Conservation (phyloP, 1,284 basidiomycete genomes). For the Tilletia walkeri region DNA sequence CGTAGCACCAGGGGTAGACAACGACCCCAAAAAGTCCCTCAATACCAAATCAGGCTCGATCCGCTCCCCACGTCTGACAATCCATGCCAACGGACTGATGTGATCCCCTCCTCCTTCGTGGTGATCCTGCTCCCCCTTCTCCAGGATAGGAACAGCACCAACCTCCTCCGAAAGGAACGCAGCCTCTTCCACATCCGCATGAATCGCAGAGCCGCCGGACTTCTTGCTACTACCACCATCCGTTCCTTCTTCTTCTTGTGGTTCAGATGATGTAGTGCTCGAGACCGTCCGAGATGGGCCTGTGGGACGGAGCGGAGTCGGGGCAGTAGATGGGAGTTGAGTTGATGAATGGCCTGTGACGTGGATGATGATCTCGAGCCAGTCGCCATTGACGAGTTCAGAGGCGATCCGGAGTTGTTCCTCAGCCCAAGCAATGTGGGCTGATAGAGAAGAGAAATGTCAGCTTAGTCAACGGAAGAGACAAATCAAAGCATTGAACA, state of each 20-base stretch:
- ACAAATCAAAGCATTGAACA: neutral
- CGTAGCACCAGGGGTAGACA: neutral
- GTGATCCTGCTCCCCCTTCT: neutral
- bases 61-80: neutral
- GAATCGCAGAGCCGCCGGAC: neutral
- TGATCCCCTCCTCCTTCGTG: neutral
- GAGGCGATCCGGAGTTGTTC: slow-evolving; percentile 2
- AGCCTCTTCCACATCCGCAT: neutral
- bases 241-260: slow-evolving; percentile 2
- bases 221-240: neutral
- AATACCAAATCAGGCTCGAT: neutral
- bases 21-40: slow-evolving; percentile 1
- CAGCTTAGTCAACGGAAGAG: neutral
- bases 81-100: neutral
- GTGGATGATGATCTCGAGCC: slow-evolving; percentile 7
- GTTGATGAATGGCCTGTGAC: neutral
- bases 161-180: neutral
- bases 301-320: neutral
- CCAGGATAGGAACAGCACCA: neutral
- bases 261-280: too few species aligned
- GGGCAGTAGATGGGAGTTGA: neutral
- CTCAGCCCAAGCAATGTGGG: slow-evolving; percentile 10
- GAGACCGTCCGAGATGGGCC: too few species aligned
- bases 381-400: neutral
- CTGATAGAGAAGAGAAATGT: neutral